Evolutionary conservation across 2,329 filamentous ascomycete species (phyloP).

Genomic region (Clathrospora elynae): DNA sequence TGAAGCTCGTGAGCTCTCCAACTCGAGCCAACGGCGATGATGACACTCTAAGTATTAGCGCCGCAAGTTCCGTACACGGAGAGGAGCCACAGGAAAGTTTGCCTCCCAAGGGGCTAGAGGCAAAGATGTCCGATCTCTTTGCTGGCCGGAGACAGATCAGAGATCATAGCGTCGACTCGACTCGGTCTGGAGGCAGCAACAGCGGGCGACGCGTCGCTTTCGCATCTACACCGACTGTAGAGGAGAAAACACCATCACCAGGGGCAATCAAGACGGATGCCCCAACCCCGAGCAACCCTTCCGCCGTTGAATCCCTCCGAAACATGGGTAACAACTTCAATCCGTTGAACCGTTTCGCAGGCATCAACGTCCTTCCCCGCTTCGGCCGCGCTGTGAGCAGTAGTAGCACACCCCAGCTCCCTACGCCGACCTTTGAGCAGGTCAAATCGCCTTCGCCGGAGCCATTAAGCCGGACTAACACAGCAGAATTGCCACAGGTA

Average conservation of each 20-base stretch:
- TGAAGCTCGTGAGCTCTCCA: slow-evolving; percentile 81
- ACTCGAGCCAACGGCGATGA: slow-evolving; percentile 56
- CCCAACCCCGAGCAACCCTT: slow-evolving; percentile 49
- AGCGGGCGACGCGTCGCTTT: slow-evolving; percentile 65
- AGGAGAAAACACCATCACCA: slow-evolving; percentile 32
- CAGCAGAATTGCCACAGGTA: slow-evolving; percentile 26
- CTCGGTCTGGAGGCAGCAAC: slow-evolving; percentile 65
- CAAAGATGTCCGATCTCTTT: slow-evolving; percentile 70
- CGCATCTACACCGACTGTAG: slow-evolving; percentile 27
- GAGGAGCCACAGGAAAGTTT: slow-evolving; percentile 45
- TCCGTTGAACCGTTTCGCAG: slow-evolving; percentile 76
- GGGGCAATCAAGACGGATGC: slow-evolving; percentile 34
- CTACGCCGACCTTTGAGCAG: slow-evolving; percentile 47
- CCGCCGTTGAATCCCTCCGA: slow-evolving; percentile 79
- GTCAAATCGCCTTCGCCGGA: slow-evolving; percentile 33
- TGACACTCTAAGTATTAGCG: slow-evolving; percentile 57
- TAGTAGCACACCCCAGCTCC: slow-evolving; percentile 48
- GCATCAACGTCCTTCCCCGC: slow-evolving; percentile 74
- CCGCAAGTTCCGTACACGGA: slow-evolving; percentile 58
- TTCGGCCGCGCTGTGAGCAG: slow-evolving; percentile 66
- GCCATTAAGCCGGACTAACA: slow-evolving; percentile 22
- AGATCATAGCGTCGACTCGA: slow-evolving; percentile 79
- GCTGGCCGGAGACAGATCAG: slow-evolving; percentile 67
- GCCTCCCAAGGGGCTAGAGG: slow-evolving; percentile 53
- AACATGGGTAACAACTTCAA: slow-evolving; percentile 81